Evolutionary conservation across 768 basidiomycete genomes (phyloP), one percentile per base, ranked within the genome.

Genomic region (Psilocybe cyanescens): DNA sequence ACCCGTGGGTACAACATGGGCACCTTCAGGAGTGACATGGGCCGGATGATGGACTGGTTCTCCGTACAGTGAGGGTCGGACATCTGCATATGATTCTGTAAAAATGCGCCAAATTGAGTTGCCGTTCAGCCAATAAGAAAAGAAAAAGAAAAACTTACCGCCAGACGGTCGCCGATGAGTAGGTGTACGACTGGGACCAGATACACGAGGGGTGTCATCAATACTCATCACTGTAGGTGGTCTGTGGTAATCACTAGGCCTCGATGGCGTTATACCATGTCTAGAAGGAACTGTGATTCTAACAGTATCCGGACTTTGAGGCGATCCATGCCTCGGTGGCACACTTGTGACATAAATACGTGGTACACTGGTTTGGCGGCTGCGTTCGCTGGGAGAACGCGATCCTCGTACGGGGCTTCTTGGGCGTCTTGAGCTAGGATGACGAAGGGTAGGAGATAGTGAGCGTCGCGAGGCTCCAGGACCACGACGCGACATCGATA

Each of bases 181-280:
- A n/a, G 60, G 59, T 39, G 67, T 57, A 52, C 51, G 24, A 48
- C 57, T 29, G 61, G 62, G 30, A 24, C 57, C 47, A 44, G 17
- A 54, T 3, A 46, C 24, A 0, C 54, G 52, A 8, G 57, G 33
- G 11, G 53, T 35, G 28, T 70, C 66, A 6, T 63, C 64, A 48
- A 73, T 37, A 9, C 63, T 47, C 19, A 75, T 57, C 14, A 68
- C 59, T 5, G 72, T 73, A 9, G 72, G 72, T 9, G 71, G 67
- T 33, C 71, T 65, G 19, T 53, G 65, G 12, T 65, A 19, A 3
- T 39, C 54, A 51, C 19, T 50, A 35, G 37, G 62, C n/a, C 51
- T 53, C 17, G 29, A 9, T 8, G 51, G 29, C 17, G 17, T 12
- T 39, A 24, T 35, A 9, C 37, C 60, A 7, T 45, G 55, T 8